Evolutionary conservation across 192 early-diverging fungal genomes (phyloP).

Genomic region (Gamsiella multidivaricata): DNA sequence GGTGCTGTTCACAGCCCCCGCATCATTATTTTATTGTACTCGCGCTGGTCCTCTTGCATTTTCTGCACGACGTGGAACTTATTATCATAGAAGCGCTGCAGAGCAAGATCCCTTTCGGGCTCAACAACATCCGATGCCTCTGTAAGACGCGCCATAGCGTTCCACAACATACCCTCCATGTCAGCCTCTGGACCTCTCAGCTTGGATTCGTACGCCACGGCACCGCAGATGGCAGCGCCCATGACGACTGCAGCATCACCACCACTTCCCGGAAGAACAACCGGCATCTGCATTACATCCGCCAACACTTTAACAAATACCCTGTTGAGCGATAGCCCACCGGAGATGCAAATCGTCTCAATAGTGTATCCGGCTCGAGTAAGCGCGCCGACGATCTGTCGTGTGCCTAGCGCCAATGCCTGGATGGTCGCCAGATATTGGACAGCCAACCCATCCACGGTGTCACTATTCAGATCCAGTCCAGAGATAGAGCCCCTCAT

Average conservation of each 20-base stretch:
- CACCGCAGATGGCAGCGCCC: constrained; percentile 76
- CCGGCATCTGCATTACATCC: constrained; percentile 63
- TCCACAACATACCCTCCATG: constrained; percentile 55
- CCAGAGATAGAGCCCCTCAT: constrained; percentile 70
- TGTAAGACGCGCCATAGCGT: constrained; percentile 66
- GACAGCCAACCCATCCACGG: constrained; percentile 60
- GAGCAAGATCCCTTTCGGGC: constrained; percentile 49
- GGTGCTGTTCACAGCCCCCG: neutral
- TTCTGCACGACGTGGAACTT: constrained; percentile 67
- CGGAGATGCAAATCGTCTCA: constrained; percentile 69
- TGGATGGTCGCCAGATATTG: constrained; percentile 69
- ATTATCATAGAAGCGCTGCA: constrained; percentile 56
- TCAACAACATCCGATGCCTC: constrained; percentile 57
- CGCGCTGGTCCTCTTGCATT: constrained; percentile 69
- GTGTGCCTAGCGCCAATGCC: constrained; percentile 72
- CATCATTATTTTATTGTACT: constrained; percentile 68
- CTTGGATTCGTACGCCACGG: constrained; percentile 55
- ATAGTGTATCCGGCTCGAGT: constrained; percentile 63
- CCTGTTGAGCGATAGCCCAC: constrained; percentile 71
- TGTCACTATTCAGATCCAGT: constrained; percentile 59
- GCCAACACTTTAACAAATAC: constrained; percentile 71
- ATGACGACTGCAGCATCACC: constrained; percentile 72
- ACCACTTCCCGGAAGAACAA: constrained; percentile 64
- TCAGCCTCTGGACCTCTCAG: constrained; percentile 10
- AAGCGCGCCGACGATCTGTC: constrained; percentile 68